Conservation (phyloP, 2,329 filamentous ascomycete species). For the Phialophora verrucosa region DNA sequence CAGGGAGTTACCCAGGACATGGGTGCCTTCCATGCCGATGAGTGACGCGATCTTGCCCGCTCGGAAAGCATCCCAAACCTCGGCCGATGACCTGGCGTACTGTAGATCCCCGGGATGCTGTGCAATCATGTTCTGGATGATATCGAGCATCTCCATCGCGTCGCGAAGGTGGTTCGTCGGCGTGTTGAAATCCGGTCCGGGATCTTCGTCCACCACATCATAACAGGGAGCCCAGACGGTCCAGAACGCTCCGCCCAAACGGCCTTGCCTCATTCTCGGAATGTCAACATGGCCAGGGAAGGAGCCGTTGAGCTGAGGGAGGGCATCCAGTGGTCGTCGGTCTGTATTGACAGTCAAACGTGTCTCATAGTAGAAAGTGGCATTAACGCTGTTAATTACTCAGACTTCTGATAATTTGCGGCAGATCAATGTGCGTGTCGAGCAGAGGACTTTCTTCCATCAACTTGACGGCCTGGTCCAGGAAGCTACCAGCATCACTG, state of each 20-base stretch:
- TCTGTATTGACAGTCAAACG: constrained; percentile 6
- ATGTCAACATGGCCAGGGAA: constrained; percentile 77
- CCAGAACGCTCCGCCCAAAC: constrained; percentile 87
- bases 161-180: constrained; percentile 25
- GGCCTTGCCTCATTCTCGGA: constrained; percentile 71
- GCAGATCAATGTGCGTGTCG: constrained; percentile 22
- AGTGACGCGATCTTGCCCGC: constrained; percentile 38
- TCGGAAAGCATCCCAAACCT: constrained; percentile 21
- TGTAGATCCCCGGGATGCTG: constrained; percentile 24
- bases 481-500: neutral
- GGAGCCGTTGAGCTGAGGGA: constrained; percentile 60
- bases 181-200: constrained; percentile 21
- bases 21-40: constrained; percentile 42
- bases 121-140: constrained; percentile 29
- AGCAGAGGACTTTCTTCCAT: constrained; percentile 15
- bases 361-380: neutral
- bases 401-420: constrained; percentile 18
- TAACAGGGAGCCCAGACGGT: constrained; percentile 83
- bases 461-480: constrained; percentile 16
- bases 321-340: constrained; percentile 22
- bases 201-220: constrained; percentile 58
- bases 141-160: constrained; percentile 27
- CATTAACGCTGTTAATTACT: constrained; percentile 2
- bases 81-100: constrained; percentile 20
- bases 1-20: constrained; percentile 41